These are phyloP conservation scores for Mucor piriformis DNA, from an alignment of 371 early-diverging fungal species.

Conservation along the genomic window DNA sequence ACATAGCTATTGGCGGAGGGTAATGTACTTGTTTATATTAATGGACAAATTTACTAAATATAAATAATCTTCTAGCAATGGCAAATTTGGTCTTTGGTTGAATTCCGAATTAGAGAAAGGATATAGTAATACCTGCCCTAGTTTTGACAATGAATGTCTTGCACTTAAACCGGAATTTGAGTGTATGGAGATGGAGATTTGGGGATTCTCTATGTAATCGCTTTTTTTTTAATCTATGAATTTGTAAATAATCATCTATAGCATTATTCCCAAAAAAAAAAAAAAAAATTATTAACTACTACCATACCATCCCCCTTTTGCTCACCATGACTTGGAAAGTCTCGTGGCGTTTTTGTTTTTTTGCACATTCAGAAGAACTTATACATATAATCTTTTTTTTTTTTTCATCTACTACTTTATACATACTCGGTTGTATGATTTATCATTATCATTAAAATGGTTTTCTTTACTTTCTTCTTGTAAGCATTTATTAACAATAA, in stretches of 20 bases:
- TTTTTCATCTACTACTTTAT: no score
- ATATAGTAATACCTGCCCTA: slow-evolving; percentile 78
- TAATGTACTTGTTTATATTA: slow-evolving; percentile 32
- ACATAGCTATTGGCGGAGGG: slow-evolving; percentile 93
- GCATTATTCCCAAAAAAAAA: neutral
- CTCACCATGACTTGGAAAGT: neutral
- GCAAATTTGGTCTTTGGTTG: slow-evolving; percentile 90
- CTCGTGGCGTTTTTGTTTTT: neutral
- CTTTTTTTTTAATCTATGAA: neutral
- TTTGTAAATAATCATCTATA: slow-evolving; percentile 1
- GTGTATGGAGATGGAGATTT: slow-evolving; percentile 45
- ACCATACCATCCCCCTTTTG: neutral
- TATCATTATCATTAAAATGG: no score
- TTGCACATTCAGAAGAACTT: neutral
- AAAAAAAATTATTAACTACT: neutral
- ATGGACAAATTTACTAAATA: slow-evolving; percentile 1
- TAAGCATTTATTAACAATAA: no score
- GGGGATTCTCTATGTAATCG: slow-evolving; percentile 35
- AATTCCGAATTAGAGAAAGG: slow-evolving; percentile 86
- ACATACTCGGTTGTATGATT: no score
- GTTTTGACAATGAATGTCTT: slow-evolving; percentile 86
- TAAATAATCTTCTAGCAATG: slow-evolving; percentile 56
- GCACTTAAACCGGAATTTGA: slow-evolving; percentile 39
- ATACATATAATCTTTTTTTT: neutral
- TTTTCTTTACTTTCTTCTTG: no score